These are phyloP conservation scores for Myrmaecium sp. DNA, from an alignment of 2,329 filamentous ascomycete genomes.

Conservation along the genomic window DNA sequence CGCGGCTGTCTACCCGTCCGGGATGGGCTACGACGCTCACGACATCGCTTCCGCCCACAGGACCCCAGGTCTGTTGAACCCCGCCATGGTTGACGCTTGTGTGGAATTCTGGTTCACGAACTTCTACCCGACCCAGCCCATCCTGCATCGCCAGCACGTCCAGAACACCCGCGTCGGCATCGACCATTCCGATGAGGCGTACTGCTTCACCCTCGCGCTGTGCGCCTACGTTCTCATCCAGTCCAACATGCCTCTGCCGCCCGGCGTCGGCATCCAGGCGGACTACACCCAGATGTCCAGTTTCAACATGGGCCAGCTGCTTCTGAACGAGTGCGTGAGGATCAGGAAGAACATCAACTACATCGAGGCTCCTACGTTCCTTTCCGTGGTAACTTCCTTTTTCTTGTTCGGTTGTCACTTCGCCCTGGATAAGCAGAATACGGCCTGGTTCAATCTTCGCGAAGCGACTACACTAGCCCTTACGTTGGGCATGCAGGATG, in stretches of 20 bases:
- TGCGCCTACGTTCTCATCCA: conserved; percentile 33
- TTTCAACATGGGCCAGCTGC: conserved; percentile 32
- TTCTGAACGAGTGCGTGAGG: conserved; percentile 41
- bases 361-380: conserved; percentile 36
- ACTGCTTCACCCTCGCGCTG: conserved; percentile 37
- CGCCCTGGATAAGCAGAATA: conserved; percentile 43
- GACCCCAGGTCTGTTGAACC: conserved; percentile 31
- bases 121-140: conserved; percentile 47
- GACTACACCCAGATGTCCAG: conserved; percentile 10
- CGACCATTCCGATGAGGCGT: conserved; percentile 35
- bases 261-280: conserved; percentile 31
- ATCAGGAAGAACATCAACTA: conserved; percentile 41
- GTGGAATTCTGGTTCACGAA: conserved; percentile 45
- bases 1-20: conserved; percentile 21
- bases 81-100: conserved; percentile 34
- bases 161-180: conserved; percentile 38
- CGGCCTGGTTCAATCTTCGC: conserved; percentile 44
- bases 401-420: conserved; percentile 45
- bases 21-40: conserved; percentile 23
- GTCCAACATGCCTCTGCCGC: conserved; percentile 27
- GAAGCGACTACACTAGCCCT: conserved; percentile 44
- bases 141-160: conserved; percentile 34
- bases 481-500: conserved; percentile 41
- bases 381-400: conserved; percentile 44
- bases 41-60: conserved; percentile 25